Conservation (phyloP, 1,284 basidiomycete species). For the Ceratobasidium sp. region DNA sequence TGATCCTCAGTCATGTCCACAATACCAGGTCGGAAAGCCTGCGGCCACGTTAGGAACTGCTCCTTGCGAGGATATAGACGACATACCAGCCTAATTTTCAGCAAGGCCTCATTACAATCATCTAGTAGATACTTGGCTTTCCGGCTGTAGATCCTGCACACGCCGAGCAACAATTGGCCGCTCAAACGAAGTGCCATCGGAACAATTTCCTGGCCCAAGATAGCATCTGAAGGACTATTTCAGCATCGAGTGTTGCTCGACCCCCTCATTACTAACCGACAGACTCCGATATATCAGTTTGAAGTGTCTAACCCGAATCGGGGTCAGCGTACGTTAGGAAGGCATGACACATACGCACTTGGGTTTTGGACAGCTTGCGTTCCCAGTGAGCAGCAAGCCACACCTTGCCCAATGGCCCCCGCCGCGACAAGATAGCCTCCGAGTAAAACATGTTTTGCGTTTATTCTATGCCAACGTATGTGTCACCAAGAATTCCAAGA, state of each 20-base stretch:
- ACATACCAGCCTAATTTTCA: constrained; percentile 91
- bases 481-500: constrained; percentile 25
- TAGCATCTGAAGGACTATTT: constrained; percentile 66
- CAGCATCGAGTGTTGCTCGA: not conserved
- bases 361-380: constrained; percentile 94
- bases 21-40: constrained; percentile 91
- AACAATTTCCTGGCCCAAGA: constrained; percentile 84
- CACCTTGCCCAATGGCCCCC: constrained; percentile 93
- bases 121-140: constrained; percentile 98
- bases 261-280: constrained; percentile 67
- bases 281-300: constrained; percentile 92
- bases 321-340: not conserved
- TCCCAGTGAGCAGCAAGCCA: constrained; percentile 99
- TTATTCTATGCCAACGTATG: constrained; percentile 7
- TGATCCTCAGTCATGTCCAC: constrained; percentile 96
- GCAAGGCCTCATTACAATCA: constrained; percentile 94
- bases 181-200: constrained; percentile 91
- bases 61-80: constrained; percentile 27
- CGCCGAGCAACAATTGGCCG: constrained; percentile 93
- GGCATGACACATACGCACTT: constrained; percentile 51
- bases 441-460: constrained; percentile 77
- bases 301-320: constrained; percentile 62
- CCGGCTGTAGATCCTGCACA: constrained; percentile 95
- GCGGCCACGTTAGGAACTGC: constrained; percentile 25
- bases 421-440: constrained; percentile 89